Evolutionary conservation across 139 green algal species (phyloP).

Genomic region (Asterochloris erici): DNA sequence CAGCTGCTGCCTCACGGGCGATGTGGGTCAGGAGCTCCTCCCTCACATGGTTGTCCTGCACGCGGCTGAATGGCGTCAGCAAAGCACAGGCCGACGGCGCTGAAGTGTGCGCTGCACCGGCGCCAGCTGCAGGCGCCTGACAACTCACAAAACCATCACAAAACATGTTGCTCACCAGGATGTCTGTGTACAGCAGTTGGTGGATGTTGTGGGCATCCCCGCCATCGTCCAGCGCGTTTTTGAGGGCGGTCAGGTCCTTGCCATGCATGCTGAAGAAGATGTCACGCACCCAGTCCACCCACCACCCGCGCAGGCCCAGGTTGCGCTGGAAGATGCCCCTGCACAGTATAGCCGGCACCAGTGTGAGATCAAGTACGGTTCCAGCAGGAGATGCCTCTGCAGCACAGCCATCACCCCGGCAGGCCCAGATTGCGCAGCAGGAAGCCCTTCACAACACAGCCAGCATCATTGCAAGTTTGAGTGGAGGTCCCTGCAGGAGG

Average conservation of each 20-base stretch:
- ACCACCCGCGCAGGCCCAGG: conserved; percentile 19
- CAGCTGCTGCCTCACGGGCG: conserved; percentile 21
- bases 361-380: too few relatives aligned
- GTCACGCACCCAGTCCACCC: conserved; percentile 18
- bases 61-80: not conserved
- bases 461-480: too few relatives aligned
- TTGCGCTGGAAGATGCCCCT: conserved; percentile 21
- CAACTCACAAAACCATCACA: too few relatives aligned
- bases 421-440: too few relatives aligned
- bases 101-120: not conserved
- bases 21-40: conserved; percentile 44
- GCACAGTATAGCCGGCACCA: not conserved
- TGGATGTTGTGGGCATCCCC: conserved; percentile 56
- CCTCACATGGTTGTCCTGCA: conserved; percentile 21
- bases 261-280: conserved; percentile 46
- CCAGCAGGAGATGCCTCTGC: too few relatives aligned
- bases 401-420: too few relatives aligned
- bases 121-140: not conserved
- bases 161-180: conserved; percentile 26
- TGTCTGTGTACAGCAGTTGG: conserved; percentile 51
- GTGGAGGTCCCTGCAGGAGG: too few relatives aligned
- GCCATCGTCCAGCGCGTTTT: conserved; percentile 31
- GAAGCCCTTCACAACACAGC: too few relatives aligned
- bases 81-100: not conserved
- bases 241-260: conserved; percentile 48